These are phyloP conservation scores for Leccinum truebloodii DNA, from an alignment of 768 basidiomycete genomes.

Conservation along the genomic window DNA sequence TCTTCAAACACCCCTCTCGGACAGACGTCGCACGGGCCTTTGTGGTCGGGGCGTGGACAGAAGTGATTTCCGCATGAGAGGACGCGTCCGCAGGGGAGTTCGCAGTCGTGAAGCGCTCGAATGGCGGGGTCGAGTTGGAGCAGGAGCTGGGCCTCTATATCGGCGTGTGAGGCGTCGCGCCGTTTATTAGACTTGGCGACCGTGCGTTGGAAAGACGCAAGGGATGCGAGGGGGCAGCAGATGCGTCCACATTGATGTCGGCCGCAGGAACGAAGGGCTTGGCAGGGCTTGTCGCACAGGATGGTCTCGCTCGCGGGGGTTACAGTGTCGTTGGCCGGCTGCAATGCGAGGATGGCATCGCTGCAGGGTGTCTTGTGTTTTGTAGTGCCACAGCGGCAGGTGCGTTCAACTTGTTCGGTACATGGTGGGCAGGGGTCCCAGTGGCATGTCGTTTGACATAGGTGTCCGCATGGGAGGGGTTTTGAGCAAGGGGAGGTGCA, in stretches of 20 bases:
- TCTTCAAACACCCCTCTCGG: constrained; percentile 91
- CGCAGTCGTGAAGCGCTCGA: constrained; percentile 81
- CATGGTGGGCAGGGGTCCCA: constrained; percentile 82
- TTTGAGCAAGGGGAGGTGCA: constrained; percentile 72
- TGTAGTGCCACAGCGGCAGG: constrained; percentile 86
- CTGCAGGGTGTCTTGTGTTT: constrained; percentile 53
- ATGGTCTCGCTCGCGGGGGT: constrained; percentile 59
- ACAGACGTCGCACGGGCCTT: constrained; percentile 79
- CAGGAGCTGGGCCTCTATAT: constrained; percentile 31
- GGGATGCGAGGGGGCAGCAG: constrained; percentile 86
- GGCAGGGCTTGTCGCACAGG: constrained; percentile 79
- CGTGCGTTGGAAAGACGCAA: constrained; percentile 52
- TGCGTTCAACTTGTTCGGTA: constrained; percentile 60
- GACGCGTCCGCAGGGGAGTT: constrained; percentile 72
- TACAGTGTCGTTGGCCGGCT: constrained; percentile 8
- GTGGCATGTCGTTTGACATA: constrained; percentile 73
- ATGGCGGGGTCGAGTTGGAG: constrained; percentile 47
- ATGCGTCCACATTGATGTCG: constrained; percentile 80
- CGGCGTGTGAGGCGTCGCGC: constrained; percentile 30
- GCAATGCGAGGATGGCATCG: constrained; percentile 15
- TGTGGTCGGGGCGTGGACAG: constrained; percentile 83
- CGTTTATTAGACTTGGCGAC: constrained; percentile 55
- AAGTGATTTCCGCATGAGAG: constrained; percentile 76
- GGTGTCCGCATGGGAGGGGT: constrained; percentile 70
- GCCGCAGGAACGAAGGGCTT: constrained; percentile 78